Base-by-base conservation (phyloP, 1,284 basidiomycete genomes). In the Fomitopsis palustris region DNA sequence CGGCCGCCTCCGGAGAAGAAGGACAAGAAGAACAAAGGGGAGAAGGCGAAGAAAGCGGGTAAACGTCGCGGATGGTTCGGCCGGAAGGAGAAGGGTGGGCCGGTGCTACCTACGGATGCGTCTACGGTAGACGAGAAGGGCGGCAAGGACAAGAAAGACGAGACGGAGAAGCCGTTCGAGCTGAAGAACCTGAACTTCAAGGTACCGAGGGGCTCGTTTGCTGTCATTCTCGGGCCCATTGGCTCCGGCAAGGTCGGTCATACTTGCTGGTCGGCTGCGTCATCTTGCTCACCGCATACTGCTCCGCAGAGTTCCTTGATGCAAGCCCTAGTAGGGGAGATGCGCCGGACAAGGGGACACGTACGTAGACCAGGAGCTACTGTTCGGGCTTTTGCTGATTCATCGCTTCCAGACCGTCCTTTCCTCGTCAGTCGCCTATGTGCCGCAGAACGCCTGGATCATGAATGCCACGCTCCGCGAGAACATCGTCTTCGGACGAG, bases 381-480 rank as follows among this genome's bases (percentile, higher is more conserved):
- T 33, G 8, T n/a, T 7, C 41, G 6, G 53, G 21, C 1, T 39
- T 10, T n/a, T 25, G 7, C 3, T 41, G 16, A 55, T 2, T 8
- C 10, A n/a, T 31, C 31, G 9, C 7, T 53, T 63, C 27, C 67
- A 86, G 76, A 83, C 88, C 42, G 70, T 75, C 0, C 86, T 91
- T 67, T 83, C 84, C 2, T 87, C 92, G 4, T 76, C 80, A 0
- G 82, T 92, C 1, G 84, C 91, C 0, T 90, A 93, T 65, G 89
- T 89, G 3, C 85, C 88, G 3, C 92, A 95, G 70, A 79, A 81
- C 0, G 81, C 92, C 0, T 95, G 92, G 90, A 90, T 93, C 64
- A 84, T 85, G 74, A 87, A 90, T 68, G 84, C 86, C 0, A 90
- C 87, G 0, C 73, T 93, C 14, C 78, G 84, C 58, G 81, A 87